Percentiles rank a stretch among this genome's conserved stretches.
These are phyloP conservation scores for Sarocladium oryzae DNA, from an alignment of 2,329 filamentous ascomycete species.

Conservation along the genomic window DNA sequence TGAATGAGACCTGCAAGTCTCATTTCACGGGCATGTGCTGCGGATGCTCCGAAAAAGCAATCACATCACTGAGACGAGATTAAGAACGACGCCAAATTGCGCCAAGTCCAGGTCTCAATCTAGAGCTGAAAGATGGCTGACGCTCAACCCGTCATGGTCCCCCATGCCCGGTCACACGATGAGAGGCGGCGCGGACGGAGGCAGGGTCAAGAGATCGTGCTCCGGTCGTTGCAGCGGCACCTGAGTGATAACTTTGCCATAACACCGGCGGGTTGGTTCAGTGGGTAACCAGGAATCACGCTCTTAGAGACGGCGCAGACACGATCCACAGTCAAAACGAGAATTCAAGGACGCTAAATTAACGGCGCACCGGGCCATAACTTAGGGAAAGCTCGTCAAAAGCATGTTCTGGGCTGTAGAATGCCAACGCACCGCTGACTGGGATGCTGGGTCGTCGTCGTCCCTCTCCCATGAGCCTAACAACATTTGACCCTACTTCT, in stretches of 20 bases:
- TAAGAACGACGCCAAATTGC: not conserved
- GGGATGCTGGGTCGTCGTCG: no score
- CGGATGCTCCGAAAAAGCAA: not conserved
- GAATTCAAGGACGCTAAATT: no score
- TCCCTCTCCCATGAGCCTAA: no score
- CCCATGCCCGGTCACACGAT: not conserved
- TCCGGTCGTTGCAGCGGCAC: not conserved
- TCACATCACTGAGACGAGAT: not conserved
- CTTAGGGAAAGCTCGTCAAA: no score
- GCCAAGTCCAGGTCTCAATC: not conserved
- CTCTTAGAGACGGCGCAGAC: not conserved
- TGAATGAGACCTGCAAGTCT: no score
- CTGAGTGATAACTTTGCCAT: not conserved
- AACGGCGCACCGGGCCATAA: no score
- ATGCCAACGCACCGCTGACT: no score
- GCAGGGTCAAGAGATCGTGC: not conserved
- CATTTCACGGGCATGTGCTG: not conserved
- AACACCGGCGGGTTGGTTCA: slow-evolving; percentile 8
- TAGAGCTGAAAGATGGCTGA: not conserved
- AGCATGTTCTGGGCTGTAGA: no score
- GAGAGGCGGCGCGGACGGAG: not conserved
- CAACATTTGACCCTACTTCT: no score
- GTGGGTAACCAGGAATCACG: not conserved
- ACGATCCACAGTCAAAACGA: no score
- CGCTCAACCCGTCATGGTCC: not conserved